These are phyloP conservation scores for Ophiostoma perfectum DNA, from an alignment of 2,329 filamentous ascomycete genomes.

Conservation along the genomic window DNA sequence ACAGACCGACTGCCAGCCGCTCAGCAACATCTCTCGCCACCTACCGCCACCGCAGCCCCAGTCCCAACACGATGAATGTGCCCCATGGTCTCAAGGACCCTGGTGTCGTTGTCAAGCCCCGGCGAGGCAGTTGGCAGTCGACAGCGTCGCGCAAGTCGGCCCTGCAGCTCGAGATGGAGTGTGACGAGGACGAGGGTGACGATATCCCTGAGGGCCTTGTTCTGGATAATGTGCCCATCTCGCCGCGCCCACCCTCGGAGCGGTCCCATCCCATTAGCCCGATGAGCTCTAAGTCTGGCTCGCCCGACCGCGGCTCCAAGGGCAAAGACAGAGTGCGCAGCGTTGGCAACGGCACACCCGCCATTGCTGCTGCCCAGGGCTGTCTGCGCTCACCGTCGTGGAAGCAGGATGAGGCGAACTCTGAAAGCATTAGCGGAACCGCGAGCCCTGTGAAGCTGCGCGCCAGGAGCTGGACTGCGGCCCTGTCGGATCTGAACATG, in stretches of 20 bases:
- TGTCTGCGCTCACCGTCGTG: slow-evolving; percentile 54
- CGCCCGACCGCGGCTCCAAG: slow-evolving; percentile 44
- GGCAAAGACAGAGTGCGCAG: slow-evolving; percentile 49
- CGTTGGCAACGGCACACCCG: slow-evolving; percentile 59
- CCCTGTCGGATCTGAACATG: slow-evolving; percentile 60
- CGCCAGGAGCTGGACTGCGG: slow-evolving; percentile 70
- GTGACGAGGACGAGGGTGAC: slow-evolving; percentile 69
- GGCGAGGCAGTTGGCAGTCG: slow-evolving; percentile 68
- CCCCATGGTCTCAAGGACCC: slow-evolving; percentile 43
- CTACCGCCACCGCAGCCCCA: slow-evolving; percentile 46
- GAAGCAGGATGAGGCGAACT: slow-evolving; percentile 43
- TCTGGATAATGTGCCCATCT: slow-evolving; percentile 77
- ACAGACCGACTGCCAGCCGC: slow-evolving; percentile 34
- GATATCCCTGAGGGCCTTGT: slow-evolving; percentile 73
- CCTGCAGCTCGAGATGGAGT: slow-evolving; percentile 68
- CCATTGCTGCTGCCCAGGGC: slow-evolving; percentile 54
- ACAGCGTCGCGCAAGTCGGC: slow-evolving; percentile 59
- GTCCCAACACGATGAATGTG: slow-evolving; percentile 40
- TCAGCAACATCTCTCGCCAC: slow-evolving; percentile 38
- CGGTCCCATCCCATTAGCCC: slow-evolving; percentile 45
- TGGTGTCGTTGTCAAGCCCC: slow-evolving; percentile 37
- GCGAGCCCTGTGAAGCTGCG: slow-evolving; percentile 47
- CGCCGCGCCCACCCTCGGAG: slow-evolving; percentile 59
- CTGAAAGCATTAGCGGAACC: slow-evolving; percentile 29
- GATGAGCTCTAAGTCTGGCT: slow-evolving; percentile 49